A percentile compares a stretch with the other conserved stretches of the same genome.
Evolutionary conservation across 306 rosid genomes (phyloP).

Genomic region (Quercus variabilis): DNA sequence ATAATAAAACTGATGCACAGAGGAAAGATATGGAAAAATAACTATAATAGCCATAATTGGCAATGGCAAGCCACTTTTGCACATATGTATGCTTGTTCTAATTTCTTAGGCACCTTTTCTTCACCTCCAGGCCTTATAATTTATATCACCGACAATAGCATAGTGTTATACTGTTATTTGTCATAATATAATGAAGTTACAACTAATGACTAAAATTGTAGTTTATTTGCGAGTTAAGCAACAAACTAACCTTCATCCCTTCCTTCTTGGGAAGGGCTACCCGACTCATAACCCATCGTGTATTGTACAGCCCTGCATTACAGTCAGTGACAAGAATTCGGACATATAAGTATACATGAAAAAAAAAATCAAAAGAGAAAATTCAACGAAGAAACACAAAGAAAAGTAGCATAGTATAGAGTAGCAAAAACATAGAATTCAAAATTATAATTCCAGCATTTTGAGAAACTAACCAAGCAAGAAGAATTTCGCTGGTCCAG

Average conservation of each 20-base stretch:
- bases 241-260: constrained; percentile 71
- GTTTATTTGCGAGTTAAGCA: background rate
- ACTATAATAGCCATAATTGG: background rate
- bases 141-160: background rate
- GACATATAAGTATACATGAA: background rate
- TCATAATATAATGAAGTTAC: background rate
- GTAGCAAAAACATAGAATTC: background rate
- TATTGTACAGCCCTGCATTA: constrained; percentile 12
- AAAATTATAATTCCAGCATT: background rate
- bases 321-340: background rate
- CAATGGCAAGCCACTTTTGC: background rate
- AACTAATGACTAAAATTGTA: background rate
- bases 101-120: background rate
- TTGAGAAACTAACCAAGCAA: too few relatives aligned
- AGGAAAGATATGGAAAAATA: too few relatives aligned
- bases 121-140: background rate
- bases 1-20: background rate
- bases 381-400: background rate
- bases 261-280: constrained; percentile 69
- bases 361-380: background rate
- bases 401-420: background rate
- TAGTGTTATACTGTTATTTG: background rate
- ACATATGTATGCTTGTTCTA: background rate
- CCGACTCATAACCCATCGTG: constrained; percentile 69
- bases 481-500: too few relatives aligned